Evolutionary conservation across 305 asterid species (phyloP), one percentile per base, ranked within the genome.

Genomic region (Solanum hybrid): DNA sequence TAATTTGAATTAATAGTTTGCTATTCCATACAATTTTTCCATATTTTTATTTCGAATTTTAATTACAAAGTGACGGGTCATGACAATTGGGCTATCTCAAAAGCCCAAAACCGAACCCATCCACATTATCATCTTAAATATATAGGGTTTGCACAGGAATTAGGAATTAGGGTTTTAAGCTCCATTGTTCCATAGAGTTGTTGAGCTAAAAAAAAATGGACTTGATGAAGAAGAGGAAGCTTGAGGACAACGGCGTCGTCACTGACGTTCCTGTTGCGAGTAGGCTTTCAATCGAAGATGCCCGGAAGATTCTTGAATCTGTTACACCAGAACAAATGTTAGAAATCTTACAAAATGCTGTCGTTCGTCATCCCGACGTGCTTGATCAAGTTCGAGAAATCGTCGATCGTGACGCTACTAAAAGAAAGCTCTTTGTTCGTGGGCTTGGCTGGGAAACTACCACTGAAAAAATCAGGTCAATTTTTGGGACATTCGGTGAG

Each of bases 391-490:
- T 94, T 5, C 94, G 99, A 64, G 92, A 94, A 29, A 56, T 95
- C 46, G 92, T 94, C 66, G 97, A 95, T 91, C 93, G 92, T 7
- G 97, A 95, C 79, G 85, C 88, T 24, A 79, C 98, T 86, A 95
- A 95, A 92, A 91, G 98, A 89, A 96, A 96, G 95, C 97, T 96
- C 36, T 96, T 95, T 93, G 91, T 96, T 76, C 99, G 99, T 86
- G 99, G 99, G 60, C 95, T 96, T 79, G 98, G 99, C n/a, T 94
- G 97, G 98, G 98, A 95, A 88, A 96, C 98, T 86, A 96, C 96
- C 79, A 93, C 94, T 1, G 98, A 95, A 20, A 95, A 93, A 64
- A 96, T 96, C 75, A 92, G 95, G 27, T 86, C 94, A 13, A 88
- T 94, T 66, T 96, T 96, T 79, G 93, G 97, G 17, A 80, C 91